Evolutionary conservation across 345 rosid species (phyloP).

Genomic region (Hibiscus tridactylites): DNA sequence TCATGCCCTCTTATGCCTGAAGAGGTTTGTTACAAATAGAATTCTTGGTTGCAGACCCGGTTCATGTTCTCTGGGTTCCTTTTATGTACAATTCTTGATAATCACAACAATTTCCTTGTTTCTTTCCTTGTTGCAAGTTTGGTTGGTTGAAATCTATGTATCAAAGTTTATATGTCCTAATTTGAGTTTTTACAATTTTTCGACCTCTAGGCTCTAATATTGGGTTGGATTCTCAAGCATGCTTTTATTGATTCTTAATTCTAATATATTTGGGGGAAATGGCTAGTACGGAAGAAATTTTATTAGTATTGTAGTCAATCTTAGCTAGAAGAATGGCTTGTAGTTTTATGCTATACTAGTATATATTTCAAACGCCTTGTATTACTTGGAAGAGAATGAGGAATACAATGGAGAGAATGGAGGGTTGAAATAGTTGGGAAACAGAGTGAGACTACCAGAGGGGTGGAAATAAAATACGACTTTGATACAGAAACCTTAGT

Average conservation of each 20-base stretch:
- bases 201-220: neutral
- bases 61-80: neutral
- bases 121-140: neutral
- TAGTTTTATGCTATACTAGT: neutral
- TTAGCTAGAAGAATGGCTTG: neutral
- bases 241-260: neutral
- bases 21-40: conserved; percentile 47
- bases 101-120: neutral
- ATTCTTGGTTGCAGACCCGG: neutral
- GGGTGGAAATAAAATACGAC: neutral
- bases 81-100: neutral
- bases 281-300: no score
- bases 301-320: no score
- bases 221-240: neutral
- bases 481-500: neutral
- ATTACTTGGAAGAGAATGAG: neutral
- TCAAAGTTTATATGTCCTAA: neutral
- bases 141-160: neutral
- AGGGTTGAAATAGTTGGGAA: neutral
- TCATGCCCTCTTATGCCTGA: conserved; percentile 97
- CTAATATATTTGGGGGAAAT: neutral
- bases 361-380: neutral
- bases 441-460: neutral
- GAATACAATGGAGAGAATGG: neutral
- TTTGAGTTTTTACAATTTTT: neutral